Percentiles rank a stretch among this genome's conserved stretches.
phyloP scores from a whole-genome alignment of 1,139 yeast species.

The Blastobotrys illinoisensis region DNA sequence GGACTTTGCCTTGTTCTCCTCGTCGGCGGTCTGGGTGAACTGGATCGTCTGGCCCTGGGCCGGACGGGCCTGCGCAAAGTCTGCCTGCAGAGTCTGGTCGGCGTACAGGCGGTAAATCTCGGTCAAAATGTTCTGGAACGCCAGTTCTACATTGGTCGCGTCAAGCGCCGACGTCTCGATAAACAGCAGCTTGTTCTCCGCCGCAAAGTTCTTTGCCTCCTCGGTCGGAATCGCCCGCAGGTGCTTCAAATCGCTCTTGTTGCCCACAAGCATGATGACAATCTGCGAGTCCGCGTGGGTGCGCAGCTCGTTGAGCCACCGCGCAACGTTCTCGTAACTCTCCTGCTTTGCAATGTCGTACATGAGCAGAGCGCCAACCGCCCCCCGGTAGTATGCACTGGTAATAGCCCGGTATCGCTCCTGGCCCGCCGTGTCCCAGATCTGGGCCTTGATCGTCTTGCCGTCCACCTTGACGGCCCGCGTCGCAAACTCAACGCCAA shows the following conservation, averaged over 20 bases:
- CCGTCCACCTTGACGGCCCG: conserved; percentile 93
- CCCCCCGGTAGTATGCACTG: conserved; percentile 95
- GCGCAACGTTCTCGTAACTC: conserved; percentile 85
- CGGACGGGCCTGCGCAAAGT: conserved; percentile 45
- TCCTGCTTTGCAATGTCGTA: conserved; percentile 93
- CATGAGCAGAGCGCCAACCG: conserved; percentile 93
- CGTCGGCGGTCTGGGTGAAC: conserved; percentile 90
- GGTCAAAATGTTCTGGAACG: conserved; percentile 86
- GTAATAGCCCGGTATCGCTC: conserved; percentile 98
- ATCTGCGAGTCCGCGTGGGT: conserved; percentile 97
- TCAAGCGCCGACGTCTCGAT: conserved; percentile 97
- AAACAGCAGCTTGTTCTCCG: conserved; percentile 84
- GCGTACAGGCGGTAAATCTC: conserved; percentile 87
- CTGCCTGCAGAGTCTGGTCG: conserved; percentile 38
- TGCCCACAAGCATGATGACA: conserved; percentile 93
- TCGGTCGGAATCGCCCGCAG: conserved; percentile 96
- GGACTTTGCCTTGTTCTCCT: conserved; percentile 62
- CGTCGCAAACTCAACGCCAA: conserved; percentile 98
- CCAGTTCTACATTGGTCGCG: conserved; percentile 89
- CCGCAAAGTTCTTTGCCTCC: conserved; percentile 91
- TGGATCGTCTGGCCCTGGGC: conserved; percentile 82
- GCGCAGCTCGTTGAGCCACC: conserved; percentile 93
- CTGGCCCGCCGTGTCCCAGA: conserved; percentile 99
- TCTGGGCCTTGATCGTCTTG: conserved; percentile 92
- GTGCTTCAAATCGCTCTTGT: conserved; percentile 93